A percentile compares a stretch with the other conserved stretches of the same genome.
Evolutionary conservation across 176 grass and related monocot species (phyloP).

Genomic region (Stipa capillata): DNA sequence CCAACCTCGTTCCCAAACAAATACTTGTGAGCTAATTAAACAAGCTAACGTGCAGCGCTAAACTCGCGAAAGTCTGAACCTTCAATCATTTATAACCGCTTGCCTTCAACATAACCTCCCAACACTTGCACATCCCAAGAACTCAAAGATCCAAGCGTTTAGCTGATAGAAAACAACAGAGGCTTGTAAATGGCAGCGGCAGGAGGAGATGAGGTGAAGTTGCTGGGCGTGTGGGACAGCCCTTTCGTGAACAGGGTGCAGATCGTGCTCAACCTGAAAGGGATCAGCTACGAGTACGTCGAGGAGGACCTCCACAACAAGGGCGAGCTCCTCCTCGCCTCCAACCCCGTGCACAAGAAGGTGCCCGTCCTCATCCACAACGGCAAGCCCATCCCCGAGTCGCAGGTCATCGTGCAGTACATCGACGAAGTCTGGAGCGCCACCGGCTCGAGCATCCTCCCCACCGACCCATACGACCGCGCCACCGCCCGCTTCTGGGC

Average conservation of each 20-base stretch:
- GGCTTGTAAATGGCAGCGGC: neutral
- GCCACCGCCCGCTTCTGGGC: conserved; percentile 48
- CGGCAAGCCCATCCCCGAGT: conserved; percentile 33
- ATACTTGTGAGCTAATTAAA: neutral
- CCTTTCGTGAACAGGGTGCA: conserved; percentile 18
- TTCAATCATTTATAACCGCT: neutral
- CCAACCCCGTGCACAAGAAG: conserved; percentile 51
- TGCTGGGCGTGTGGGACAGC: conserved; percentile 29
- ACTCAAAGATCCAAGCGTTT: neutral
- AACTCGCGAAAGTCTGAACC: neutral
- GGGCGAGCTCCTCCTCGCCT: conserved; percentile 31
- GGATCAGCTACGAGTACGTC: conserved; percentile 38
- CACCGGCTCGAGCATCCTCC: conserved; percentile 22
- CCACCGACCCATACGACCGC: neutral
- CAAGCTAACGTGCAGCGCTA: neutral
- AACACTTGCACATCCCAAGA: neutral
- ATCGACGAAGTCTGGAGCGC: conserved; percentile 35
- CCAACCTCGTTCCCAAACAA: neutral
- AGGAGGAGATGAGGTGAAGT: conserved; percentile 2
- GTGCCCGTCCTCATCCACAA: conserved; percentile 57
- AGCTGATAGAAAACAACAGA: neutral
- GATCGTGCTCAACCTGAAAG: conserved; percentile 47
- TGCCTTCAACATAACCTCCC: neutral
- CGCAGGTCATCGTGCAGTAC: conserved; percentile 45
- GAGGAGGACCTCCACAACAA: conserved; percentile 39